Evolutionary conservation across 2,329 filamentous ascomycete genomes (phyloP), one percentile per base, ranked within the genome.

Genomic region (Rachicladosporium sp.): DNA sequence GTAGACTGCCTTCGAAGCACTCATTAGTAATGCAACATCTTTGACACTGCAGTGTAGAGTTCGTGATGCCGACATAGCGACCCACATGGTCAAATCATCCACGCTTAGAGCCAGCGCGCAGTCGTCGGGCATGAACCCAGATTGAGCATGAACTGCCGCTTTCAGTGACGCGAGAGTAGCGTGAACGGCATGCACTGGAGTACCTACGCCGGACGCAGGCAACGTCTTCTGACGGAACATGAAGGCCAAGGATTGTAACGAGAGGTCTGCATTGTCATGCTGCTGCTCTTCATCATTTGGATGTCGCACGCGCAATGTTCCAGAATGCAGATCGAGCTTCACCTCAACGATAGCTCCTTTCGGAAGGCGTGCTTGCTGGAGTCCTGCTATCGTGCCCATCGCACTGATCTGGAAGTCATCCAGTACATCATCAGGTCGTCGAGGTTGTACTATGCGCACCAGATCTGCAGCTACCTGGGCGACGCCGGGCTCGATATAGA

Each of bases 361-460:
- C 12, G 77, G 73, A 33, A 71, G 69, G 31, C 73, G 69, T 36
- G 78, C 70, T 50, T 81, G 84, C 48, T 82, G 76, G 37, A 74
- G 65, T 32, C 72, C 70, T 27, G 86, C 73, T 8, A 95, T 81
- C 31, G 79, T 74, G 2, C 70, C 75, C 62, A 95, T 78, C 3
- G 86, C 74, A 36, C 70, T 68, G 10, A 83, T 73, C 52, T 98
- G 91, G 11, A 94, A 73, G 6, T 72, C 69, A 57, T 98, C 91
- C 30, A 98, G 69, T 3, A 95, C 70, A 49, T 85, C 80, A 36
- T 83, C 75, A 0, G 85, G 82, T 11, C 78, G 71, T 29, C 68
- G 74, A 3, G 83, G 76, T 45, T 87, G 76, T 15, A 96, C 49
- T 4, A 77, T 70, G 19, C 74, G 69, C 2, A 94, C 54, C 6